Evolutionary conservation across 441 rosid genomes (phyloP).

Genomic region (Gossypium trilobum): DNA sequence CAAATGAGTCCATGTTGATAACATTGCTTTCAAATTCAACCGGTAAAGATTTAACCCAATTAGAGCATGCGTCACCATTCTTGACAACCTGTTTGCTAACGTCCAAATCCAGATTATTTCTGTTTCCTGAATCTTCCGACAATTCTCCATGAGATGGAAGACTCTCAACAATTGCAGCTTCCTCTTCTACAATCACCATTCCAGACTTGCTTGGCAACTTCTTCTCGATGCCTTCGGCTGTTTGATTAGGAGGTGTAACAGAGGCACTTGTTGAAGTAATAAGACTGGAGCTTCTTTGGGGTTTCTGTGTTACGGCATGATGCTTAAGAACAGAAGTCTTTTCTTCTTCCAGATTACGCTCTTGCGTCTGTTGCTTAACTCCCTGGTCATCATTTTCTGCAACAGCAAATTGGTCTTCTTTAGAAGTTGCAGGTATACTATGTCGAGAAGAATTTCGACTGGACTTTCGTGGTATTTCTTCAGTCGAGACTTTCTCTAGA

Average conservation of each 20-base stretch:
- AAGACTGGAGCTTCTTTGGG: conserved; percentile 18
- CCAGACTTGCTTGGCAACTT: conserved; percentile 20
- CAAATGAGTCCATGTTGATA: background rate
- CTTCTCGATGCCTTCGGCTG: conserved; percentile 14
- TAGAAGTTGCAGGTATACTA: background rate
- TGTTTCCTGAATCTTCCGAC: background rate
- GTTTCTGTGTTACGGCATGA: conserved; percentile 4
- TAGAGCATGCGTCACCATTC: background rate
- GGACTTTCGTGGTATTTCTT: conserved; percentile 14
- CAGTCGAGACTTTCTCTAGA: background rate
- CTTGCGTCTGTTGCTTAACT: conserved; percentile 13
- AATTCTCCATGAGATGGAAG: background rate
- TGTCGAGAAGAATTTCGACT: conserved; percentile 13
- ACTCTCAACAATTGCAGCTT: conserved; percentile 11
- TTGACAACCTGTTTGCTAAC: background rate
- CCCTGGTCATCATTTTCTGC: background rate
- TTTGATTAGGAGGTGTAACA: conserved; percentile 8
- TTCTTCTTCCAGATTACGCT: conserved; percentile 9
- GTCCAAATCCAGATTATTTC: background rate
- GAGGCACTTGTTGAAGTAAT: conserved; percentile 1
- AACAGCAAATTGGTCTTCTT: conserved; percentile 8
- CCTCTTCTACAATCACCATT: conserved; percentile 2
- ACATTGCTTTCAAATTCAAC: background rate
- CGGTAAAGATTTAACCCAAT: background rate
- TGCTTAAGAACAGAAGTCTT: background rate